Percentiles rank a stretch among this genome's conserved stretches.
Evolutionary conservation across 257 asterid genomes (phyloP).

Genomic region (Anisodus acutangulus): DNA sequence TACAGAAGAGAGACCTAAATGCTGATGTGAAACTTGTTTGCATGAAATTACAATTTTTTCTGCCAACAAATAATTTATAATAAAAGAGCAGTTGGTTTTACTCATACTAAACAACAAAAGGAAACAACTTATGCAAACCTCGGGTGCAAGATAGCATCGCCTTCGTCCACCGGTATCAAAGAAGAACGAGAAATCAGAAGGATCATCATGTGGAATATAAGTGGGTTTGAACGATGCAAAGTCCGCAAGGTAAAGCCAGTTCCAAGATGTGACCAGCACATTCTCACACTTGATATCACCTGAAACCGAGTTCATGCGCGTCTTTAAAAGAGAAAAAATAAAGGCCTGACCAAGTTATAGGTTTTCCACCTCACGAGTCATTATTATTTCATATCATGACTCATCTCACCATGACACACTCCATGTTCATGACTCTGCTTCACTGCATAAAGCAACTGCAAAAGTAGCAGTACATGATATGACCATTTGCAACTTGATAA

Average conservation of each 20-base stretch:
- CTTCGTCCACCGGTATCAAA: constrained; percentile 99
- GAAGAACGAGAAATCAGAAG: constrained; percentile 98
- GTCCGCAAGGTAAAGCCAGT: constrained; percentile 97
- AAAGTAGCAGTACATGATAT: constrained; percentile 42
- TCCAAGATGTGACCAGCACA: constrained; percentile 98
- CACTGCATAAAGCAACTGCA: constrained; percentile 93
- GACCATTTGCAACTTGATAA: constrained; percentile 23
- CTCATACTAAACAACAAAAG: constrained; percentile 1
- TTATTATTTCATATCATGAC: constrained; percentile 27
- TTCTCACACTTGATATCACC: constrained; percentile 99
- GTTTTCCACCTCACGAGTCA: constrained; percentile 27
- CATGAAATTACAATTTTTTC: background rate
- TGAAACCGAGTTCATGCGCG: constrained; percentile 43
- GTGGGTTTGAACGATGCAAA: constrained; percentile 99
- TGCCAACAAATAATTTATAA: background rate
- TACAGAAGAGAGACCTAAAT: background rate
- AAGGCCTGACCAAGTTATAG: constrained; percentile 25
- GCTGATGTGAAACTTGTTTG: background rate
- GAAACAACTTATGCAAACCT: constrained; percentile 58
- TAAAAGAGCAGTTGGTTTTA: background rate
- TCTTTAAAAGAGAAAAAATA: constrained; percentile 26
- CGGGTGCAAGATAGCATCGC: constrained; percentile 99
- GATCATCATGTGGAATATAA: constrained; percentile 95
- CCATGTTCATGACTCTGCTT: constrained; percentile 96
- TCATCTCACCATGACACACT: constrained; percentile 89